Evolutionary conservation across 2,329 filamentous ascomycete genomes (phyloP).

Genomic region (Fusarium liriodendri): DNA sequence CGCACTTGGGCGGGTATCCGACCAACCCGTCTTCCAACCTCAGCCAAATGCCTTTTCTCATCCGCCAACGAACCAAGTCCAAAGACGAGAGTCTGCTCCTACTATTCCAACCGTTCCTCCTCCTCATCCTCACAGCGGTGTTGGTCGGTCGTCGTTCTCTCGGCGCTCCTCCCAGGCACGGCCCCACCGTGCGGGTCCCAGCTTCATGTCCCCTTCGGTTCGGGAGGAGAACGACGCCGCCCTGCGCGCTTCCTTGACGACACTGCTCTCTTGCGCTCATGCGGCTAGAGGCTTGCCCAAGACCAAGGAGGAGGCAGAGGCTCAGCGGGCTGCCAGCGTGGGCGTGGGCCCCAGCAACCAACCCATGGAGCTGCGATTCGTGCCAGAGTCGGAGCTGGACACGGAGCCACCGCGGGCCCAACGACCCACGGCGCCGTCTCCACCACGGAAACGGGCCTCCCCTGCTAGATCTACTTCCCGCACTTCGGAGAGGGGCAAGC

Average conservation of each 20-base stretch:
- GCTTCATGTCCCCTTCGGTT: constrained; percentile 78
- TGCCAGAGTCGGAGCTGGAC: constrained; percentile 71
- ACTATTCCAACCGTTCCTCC: constrained; percentile 57
- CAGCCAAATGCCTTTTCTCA: constrained; percentile 95
- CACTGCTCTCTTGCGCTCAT: constrained; percentile 92
- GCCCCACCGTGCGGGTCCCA: constrained; percentile 60
- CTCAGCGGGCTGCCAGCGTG: constrained; percentile 46
- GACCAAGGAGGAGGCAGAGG: constrained; percentile 59
- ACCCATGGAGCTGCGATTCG: constrained; percentile 68
- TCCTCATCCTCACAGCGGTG: constrained; percentile 61
- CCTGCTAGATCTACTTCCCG: constrained; percentile 45
- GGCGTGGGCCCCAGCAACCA: constrained; percentile 61
- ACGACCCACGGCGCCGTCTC: constrained; percentile 33
- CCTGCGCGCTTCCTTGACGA: constrained; percentile 91
- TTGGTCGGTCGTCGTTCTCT: constrained; percentile 61
- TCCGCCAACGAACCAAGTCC: constrained; percentile 58
- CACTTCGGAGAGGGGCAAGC: constrained; percentile 61
- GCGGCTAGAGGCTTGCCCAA: constrained; percentile 87
- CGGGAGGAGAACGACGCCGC: constrained; percentile 94
- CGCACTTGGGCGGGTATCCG: constrained; percentile 74
- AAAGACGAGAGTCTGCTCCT: constrained; percentile 62
- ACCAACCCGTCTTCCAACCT: constrained; percentile 75
- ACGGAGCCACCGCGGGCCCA: constrained; percentile 46
- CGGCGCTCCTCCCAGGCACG: constrained; percentile 62
- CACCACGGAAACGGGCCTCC: constrained; percentile 44